phyloP scores from a whole-genome alignment of 202 grass and related monocot species.

The Alloteropsis angusta region DNA sequence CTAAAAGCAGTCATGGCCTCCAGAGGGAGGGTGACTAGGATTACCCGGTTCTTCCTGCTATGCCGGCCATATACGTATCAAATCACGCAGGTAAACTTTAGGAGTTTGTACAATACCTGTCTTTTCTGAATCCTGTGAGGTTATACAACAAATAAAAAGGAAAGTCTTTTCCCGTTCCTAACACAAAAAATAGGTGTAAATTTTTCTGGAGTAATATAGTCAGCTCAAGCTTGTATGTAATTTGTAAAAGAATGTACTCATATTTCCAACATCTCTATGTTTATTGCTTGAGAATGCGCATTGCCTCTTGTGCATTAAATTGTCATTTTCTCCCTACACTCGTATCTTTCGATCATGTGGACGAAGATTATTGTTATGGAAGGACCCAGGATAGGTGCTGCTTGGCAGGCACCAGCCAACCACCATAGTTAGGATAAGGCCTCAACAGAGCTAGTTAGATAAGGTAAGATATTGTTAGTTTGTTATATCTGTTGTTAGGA shows the following conservation, averaged over 20 bases:
- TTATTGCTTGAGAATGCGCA: neutral
- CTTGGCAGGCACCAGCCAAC: too few relatives aligned
- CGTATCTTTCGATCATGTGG: neutral
- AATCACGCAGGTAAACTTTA: too few relatives aligned
- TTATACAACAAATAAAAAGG: neutral
- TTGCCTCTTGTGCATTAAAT: neutral
- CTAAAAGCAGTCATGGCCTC: too few relatives aligned
- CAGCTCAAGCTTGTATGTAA: neutral
- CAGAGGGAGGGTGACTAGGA: too few relatives aligned
- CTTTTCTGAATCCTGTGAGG: neutral
- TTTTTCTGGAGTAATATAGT: neutral
- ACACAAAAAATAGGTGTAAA: neutral
- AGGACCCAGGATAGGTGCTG: too few relatives aligned
- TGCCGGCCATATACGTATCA: too few relatives aligned
- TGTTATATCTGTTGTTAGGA: too few relatives aligned
- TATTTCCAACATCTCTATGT: constrained; percentile 11
- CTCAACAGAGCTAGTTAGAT: too few relatives aligned
- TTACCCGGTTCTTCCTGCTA: too few relatives aligned
- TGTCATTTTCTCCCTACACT: neutral
- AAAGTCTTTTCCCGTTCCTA: neutral
- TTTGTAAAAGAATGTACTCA: neutral
- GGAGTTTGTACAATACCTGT: too few relatives aligned
- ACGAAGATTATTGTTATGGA: neutral
- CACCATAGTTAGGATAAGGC: too few relatives aligned
- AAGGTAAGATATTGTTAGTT: too few relatives aligned